Evolutionary conservation across 1,139 yeast species (phyloP).

Genomic region (Nakaseomyces nivariensis): DNA sequence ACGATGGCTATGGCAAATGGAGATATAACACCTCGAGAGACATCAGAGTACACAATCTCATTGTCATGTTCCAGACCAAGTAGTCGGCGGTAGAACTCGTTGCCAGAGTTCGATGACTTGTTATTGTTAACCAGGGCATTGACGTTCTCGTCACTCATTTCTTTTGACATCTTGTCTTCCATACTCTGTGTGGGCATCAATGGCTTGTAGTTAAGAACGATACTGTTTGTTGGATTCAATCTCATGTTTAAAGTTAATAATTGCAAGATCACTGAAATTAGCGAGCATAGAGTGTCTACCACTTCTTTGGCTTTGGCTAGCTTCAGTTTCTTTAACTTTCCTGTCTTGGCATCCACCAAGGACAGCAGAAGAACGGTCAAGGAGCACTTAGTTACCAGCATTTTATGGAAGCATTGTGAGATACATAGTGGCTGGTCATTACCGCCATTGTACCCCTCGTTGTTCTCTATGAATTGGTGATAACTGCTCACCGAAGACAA

Average conservation of each 20-base stretch:
- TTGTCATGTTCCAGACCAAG: slow-evolving; percentile 22
- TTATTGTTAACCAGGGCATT: not conserved
- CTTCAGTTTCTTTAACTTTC: slow-evolving; percentile 4
- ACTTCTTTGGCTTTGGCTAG: slow-evolving; percentile 8
- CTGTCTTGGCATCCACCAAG: slow-evolving; percentile 8
- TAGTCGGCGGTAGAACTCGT: slow-evolving; percentile 21
- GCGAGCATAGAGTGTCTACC: slow-evolving; percentile 14
- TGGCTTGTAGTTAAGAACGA: slow-evolving; percentile 20
- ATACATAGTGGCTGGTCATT: slow-evolving; percentile 5
- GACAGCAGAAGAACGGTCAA: slow-evolving; percentile 15
- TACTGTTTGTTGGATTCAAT: slow-evolving; percentile 25
- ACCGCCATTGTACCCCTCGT: slow-evolving; percentile 4
- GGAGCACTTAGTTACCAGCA: slow-evolving; percentile 17
- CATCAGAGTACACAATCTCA: slow-evolving; percentile 12
- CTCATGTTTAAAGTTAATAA: slow-evolving; percentile 20
- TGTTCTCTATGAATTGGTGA: not conserved
- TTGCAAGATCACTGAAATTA: slow-evolving; percentile 18
- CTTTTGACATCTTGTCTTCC: not conserved
- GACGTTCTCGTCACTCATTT: not conserved
- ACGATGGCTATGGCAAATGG: slow-evolving; percentile 24
- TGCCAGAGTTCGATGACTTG: slow-evolving; percentile 7
- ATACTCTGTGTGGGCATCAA: slow-evolving; percentile 3
- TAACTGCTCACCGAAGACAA: not conserved
- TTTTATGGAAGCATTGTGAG: slow-evolving; percentile 14
- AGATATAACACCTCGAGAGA: slow-evolving; percentile 20